These are phyloP conservation scores for Lunasporangiospora selenospora DNA, from an alignment of 192 early-diverging fungal genomes.

Conservation along the genomic window DNA sequence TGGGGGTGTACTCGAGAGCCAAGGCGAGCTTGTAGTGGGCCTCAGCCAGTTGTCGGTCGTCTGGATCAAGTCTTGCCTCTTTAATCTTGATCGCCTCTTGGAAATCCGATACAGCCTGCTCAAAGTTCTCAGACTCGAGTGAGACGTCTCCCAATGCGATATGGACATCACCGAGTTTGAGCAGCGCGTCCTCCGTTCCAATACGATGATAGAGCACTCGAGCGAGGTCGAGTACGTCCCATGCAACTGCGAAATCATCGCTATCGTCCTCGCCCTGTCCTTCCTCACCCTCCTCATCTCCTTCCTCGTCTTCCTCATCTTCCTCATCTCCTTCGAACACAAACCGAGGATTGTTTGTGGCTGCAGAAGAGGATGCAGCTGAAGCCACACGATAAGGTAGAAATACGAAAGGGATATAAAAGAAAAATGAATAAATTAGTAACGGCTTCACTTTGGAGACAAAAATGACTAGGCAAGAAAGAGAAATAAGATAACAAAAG, in stretches of 20 bases:
- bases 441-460: no score
- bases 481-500: neutral
- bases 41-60: constrained; percentile 71
- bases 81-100: constrained; percentile 63
- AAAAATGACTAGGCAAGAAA: neutral
- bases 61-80: constrained; percentile 46
- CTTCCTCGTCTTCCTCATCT: constrained; percentile 50
- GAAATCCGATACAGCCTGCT: constrained; percentile 70
- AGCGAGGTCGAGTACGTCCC: constrained; percentile 86
- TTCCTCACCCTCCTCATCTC: constrained; percentile 47
- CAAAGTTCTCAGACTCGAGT: constrained; percentile 79
- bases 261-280: constrained; percentile 28
- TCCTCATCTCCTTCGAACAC: constrained; percentile 70
- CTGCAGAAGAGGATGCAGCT: constrained; percentile 18
- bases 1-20: constrained; percentile 64
- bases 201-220: constrained; percentile 76
- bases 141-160: constrained; percentile 86
- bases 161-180: constrained; percentile 72
- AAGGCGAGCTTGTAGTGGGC: constrained; percentile 76
- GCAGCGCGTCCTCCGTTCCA: constrained; percentile 51
- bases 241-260: constrained; percentile 81
- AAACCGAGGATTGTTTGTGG: constrained; percentile 58
- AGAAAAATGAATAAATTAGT: constrained; percentile 7
- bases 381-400: constrained; percentile 1
- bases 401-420: neutral